These are phyloP conservation scores for Geotrichum klebahnii DNA, from an alignment of 1,139 yeast genomes.

Conservation along the genomic window DNA sequence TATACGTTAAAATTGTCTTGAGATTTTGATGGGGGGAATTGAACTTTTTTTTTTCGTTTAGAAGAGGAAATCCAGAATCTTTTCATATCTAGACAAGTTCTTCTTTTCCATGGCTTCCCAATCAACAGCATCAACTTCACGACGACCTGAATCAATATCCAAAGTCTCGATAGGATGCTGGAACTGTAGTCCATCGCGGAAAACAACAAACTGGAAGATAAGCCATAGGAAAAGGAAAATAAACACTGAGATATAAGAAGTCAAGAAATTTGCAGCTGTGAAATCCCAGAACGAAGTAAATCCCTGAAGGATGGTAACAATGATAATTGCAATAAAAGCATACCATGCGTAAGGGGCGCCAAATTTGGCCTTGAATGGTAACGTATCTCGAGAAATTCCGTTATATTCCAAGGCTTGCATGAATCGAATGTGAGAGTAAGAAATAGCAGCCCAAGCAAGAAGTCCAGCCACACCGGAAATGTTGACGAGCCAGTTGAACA, in stretches of 20 bases:
- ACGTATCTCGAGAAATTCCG: constrained; percentile 27
- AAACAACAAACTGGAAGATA: constrained; percentile 39
- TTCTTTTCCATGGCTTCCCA: constrained; percentile 16
- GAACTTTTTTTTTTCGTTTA: constrained; percentile 1
- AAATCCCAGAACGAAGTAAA: constrained; percentile 61
- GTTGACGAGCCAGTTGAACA: constrained; percentile 64
- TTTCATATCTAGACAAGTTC: constrained; percentile 4
- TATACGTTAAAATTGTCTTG: neutral
- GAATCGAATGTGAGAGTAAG: constrained; percentile 45
- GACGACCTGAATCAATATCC: constrained; percentile 54
- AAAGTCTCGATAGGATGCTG: constrained; percentile 44
- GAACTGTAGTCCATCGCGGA: constrained; percentile 14
- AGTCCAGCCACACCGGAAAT: constrained; percentile 59
- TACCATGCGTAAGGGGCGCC: constrained; percentile 20
- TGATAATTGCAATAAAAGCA: constrained; percentile 43
- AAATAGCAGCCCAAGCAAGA: constrained; percentile 58
- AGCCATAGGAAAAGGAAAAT: constrained; percentile 51
- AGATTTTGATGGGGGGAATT: neutral
- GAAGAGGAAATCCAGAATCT: constrained; percentile 9
- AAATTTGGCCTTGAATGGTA: constrained; percentile 47
- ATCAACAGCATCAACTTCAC: constrained; percentile 45
- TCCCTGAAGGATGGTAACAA: constrained; percentile 55
- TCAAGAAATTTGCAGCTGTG: constrained; percentile 54
- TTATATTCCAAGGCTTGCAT: constrained; percentile 59
- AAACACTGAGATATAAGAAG: constrained; percentile 61